phyloP scores from a whole-genome alignment of 352 stramenopile genomes.

The Aphanomyces cochlioides region DNA sequence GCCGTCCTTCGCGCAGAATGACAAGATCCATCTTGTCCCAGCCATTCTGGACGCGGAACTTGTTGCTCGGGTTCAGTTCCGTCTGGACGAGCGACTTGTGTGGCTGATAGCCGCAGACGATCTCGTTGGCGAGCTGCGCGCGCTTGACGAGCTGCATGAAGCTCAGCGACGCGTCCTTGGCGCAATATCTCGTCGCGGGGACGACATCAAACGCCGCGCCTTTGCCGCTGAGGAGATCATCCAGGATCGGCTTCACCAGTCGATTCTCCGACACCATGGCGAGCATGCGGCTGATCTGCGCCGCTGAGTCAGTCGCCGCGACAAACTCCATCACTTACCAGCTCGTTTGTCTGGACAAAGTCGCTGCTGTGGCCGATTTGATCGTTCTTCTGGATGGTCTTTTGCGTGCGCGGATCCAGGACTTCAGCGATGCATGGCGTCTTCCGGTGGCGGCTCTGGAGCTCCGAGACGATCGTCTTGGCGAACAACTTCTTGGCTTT shows the following conservation, averaged over 20 bases:
- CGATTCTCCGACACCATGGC: conserved; percentile 86
- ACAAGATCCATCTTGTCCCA: conserved; percentile 51
- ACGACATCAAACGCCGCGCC: conserved; percentile 75
- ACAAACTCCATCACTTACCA: conserved; percentile 1
- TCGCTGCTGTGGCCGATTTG: conserved; percentile 8
- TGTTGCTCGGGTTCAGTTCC: conserved; percentile 65
- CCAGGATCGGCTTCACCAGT: conserved; percentile 74
- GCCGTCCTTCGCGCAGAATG: conserved; percentile 41
- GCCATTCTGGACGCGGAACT: conserved; percentile 47
- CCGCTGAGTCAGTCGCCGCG: background rate
- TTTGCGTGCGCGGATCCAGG: conserved; percentile 23
- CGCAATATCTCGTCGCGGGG: conserved; percentile 54
- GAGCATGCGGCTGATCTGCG: conserved; percentile 54
- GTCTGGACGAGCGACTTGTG: conserved; percentile 44
- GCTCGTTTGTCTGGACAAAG: conserved; percentile 20
- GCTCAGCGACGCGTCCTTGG: conserved; percentile 47
- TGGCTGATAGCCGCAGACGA: conserved; percentile 73
- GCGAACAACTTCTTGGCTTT: background rate
- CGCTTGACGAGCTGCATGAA: conserved; percentile 78
- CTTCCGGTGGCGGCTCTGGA: background rate
- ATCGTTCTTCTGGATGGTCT: conserved; percentile 12
- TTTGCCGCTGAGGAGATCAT: conserved; percentile 64
- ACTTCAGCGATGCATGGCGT: conserved; percentile 25
- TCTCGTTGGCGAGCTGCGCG: conserved; percentile 50
- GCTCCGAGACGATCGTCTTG: background rate